A percentile compares a stretch with the other conserved stretches of the same genome.
These are phyloP conservation scores for Colletotrichum sp. DNA, from an alignment of 2,329 filamentous ascomycete genomes.

Conservation along the genomic window DNA sequence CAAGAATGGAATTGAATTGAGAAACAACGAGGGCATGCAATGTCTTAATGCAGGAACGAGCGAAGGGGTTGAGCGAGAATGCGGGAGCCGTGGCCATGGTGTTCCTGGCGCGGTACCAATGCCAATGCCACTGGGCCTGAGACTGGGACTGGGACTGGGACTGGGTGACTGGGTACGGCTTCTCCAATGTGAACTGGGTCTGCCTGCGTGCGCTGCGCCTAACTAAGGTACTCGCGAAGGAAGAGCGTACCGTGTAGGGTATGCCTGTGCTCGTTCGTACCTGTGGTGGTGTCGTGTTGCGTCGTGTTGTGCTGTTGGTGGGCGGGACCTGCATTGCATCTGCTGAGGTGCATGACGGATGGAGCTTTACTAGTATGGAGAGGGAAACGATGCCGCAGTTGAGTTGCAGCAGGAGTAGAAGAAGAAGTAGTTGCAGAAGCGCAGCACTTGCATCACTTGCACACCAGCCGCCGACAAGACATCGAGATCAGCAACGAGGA, in stretches of 20 bases:
- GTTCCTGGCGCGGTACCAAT: not conserved
- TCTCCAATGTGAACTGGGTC: not conserved
- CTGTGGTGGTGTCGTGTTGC: not conserved
- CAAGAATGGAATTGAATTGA: slow-evolving; percentile 17
- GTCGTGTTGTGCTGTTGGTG: slow-evolving; percentile 5
- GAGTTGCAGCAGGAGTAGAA: not conserved
- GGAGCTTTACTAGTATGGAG: not conserved
- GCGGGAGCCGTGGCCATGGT: not conserved
- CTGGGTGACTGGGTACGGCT: not conserved
- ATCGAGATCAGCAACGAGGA: not conserved
- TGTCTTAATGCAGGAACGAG: slow-evolving; percentile 46
- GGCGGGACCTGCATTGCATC: slow-evolving; percentile 12
- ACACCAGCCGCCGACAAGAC: not conserved
- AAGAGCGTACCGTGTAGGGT: not conserved
- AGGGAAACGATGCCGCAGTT: not conserved
- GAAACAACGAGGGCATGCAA: slow-evolving; percentile 34
- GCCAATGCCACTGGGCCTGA: not conserved
- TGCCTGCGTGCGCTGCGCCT: not conserved
- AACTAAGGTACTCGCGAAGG: not conserved
- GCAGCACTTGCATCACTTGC: slow-evolving; percentile 1
- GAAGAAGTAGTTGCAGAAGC: not conserved
- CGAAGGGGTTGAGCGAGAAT: not conserved
- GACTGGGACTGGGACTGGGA: not conserved
- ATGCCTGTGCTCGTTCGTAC: not conserved
- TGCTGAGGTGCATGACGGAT: slow-evolving; percentile 7